phyloP scores from a whole-genome alignment of 306 rosid species.

The Castanea sativa region DNA sequence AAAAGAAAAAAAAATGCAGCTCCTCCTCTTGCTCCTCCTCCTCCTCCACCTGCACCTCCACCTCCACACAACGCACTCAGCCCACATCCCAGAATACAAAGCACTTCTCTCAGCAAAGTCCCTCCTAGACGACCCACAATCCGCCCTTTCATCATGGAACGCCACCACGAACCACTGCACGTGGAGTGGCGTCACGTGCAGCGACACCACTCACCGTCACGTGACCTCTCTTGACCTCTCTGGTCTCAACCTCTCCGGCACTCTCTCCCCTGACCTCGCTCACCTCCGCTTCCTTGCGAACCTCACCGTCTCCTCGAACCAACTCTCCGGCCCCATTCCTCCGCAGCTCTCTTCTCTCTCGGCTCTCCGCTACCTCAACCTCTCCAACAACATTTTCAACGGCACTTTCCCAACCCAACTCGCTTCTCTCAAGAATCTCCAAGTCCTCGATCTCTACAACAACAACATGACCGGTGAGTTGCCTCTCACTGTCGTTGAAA shows the following conservation, averaged over 20 bases:
- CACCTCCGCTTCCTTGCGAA: constrained; percentile 58
- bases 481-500: constrained; percentile 51
- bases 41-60: constrained; percentile 24
- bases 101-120: constrained; percentile 68
- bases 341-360: constrained; percentile 53
- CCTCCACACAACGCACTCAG: constrained; percentile 9
- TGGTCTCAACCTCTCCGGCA: constrained; percentile 53
- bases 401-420: constrained; percentile 60
- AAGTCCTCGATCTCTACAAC: constrained; percentile 75
- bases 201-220: constrained; percentile 49
- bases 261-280: constrained; percentile 47
- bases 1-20: constrained; percentile 32
- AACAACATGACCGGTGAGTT: constrained; percentile 75
- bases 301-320: constrained; percentile 51
- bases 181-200: constrained; percentile 66
- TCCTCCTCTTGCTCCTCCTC: constrained; percentile 27
- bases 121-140: constrained; percentile 48
- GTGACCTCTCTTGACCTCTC: constrained; percentile 65
- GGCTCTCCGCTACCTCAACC: constrained; percentile 56
- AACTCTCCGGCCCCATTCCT: constrained; percentile 66
- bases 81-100: constrained; percentile 44
- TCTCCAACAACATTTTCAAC: constrained; percentile 77
- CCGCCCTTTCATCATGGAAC: constrained; percentile 65
- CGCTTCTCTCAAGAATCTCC: constrained; percentile 49
- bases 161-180: constrained; percentile 53